Percentiles rank a stretch among this genome's conserved stretches.
phyloP scores from a whole-genome alignment of 352 stramenopile genomes.

The Phytopythium sindhum region DNA sequence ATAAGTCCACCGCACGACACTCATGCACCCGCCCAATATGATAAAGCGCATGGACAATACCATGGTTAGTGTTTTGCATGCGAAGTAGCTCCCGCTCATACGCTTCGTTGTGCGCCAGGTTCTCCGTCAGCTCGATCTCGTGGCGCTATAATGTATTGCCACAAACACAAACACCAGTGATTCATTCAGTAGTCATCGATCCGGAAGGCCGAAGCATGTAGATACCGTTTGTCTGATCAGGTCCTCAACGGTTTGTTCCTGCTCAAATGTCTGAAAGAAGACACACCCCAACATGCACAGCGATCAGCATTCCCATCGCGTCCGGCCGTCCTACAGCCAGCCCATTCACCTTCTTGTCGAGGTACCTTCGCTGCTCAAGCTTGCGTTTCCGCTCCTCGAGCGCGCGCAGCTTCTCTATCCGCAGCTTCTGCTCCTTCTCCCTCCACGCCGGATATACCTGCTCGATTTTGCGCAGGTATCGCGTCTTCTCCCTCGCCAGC shows the following conservation, averaged over 20 bases:
- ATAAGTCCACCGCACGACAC: not conserved
- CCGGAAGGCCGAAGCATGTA: not conserved
- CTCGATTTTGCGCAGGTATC: slow-evolving; percentile 60
- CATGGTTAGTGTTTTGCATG: slow-evolving; percentile 44
- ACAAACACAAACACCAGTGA: not conserved
- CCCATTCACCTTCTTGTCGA: slow-evolving; percentile 66
- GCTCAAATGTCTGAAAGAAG: slow-evolving; percentile 63
- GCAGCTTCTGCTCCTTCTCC: slow-evolving; percentile 48
- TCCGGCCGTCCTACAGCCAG: not conserved
- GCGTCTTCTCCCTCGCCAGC: slow-evolving; percentile 56
- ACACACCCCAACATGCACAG: not conserved
- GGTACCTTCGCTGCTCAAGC: slow-evolving; percentile 60
- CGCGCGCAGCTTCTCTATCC: slow-evolving; percentile 49
- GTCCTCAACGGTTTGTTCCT: slow-evolving; percentile 64
- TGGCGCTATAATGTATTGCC: slow-evolving; percentile 34
- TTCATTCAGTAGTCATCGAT: not conserved
- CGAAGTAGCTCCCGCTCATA: slow-evolving; percentile 62
- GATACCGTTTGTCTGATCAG: slow-evolving; percentile 67
- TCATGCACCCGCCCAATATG: not conserved
- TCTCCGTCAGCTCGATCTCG: slow-evolving; percentile 70
- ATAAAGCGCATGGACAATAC: slow-evolving; percentile 13
- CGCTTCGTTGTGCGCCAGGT: slow-evolving; percentile 72
- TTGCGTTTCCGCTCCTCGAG: slow-evolving; percentile 73
- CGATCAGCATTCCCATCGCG: not conserved
- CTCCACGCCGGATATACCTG: slow-evolving; percentile 74